phyloP scores from a whole-genome alignment of 2,329 filamentous ascomycete genomes.

The Thermochaetoides dissita region DNA sequence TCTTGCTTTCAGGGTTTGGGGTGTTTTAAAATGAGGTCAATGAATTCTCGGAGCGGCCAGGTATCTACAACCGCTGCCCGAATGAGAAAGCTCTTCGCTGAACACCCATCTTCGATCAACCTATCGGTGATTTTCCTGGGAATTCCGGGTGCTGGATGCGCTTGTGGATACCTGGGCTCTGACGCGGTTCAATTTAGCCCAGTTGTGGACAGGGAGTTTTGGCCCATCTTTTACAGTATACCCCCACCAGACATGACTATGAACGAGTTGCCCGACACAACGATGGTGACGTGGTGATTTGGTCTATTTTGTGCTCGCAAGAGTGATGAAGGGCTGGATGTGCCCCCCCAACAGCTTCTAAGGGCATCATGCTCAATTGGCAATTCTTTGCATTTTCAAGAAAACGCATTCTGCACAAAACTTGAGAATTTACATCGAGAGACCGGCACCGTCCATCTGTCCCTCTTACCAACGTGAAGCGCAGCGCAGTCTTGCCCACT shows the following conservation, averaged over 20 bases:
- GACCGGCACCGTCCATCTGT: no score
- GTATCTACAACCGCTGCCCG: slow-evolving; percentile 15
- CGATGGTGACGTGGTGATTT: no score
- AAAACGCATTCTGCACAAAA: no score
- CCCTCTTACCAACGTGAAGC: no score
- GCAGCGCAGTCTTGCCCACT: no score
- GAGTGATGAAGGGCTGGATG: no score
- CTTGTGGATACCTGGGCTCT: slow-evolving; percentile 4
- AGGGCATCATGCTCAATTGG: no score
- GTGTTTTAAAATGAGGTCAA: slow-evolving; percentile 17
- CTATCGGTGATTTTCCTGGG: slow-evolving; percentile 8
- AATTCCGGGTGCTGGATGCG: slow-evolving; percentile 7
- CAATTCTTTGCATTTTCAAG: no score
- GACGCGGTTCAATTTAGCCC: slow-evolving; percentile 3
- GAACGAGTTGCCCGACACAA: slow-evolving; percentile 6
- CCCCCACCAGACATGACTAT: slow-evolving; percentile 7
- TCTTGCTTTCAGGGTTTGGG: slow-evolving; percentile 17
- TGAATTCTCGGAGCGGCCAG: slow-evolving; percentile 16
- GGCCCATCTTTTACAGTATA: slow-evolving; percentile 2
- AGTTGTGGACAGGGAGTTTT: slow-evolving; percentile 3
- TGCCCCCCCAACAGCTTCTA: no score
- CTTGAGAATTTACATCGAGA: no score
- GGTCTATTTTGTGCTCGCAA: no score
- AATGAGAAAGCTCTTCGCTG: slow-evolving; percentile 15
- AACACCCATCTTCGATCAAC: slow-evolving; percentile 10